Evolutionary conservation across 495 filamentous ascomycete genomes (phyloP).

Genomic region (Penicillium dipodomyicola): DNA sequence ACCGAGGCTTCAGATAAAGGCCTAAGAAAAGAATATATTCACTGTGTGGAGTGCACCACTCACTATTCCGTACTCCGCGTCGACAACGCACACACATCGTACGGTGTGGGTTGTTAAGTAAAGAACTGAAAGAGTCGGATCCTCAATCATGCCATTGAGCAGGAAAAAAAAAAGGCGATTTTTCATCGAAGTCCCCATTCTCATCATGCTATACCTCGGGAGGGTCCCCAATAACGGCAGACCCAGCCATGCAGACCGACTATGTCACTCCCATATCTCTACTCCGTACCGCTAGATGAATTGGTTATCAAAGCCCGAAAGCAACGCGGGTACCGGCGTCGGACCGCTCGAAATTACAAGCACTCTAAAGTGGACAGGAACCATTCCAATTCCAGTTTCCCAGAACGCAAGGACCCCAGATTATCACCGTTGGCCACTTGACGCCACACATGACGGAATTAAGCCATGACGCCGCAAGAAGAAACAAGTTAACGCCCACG

Average conservation of each 20-base stretch:
- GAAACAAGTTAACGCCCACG: constrained; percentile 1
- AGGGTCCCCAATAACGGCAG: background rate
- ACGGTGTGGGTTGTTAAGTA: background rate
- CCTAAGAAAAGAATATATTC: background rate
- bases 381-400: background rate
- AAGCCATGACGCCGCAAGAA: background rate
- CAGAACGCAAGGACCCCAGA: constrained; percentile 1
- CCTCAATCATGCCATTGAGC: constrained; percentile 5
- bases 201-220: constrained; percentile 3
- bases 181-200: background rate
- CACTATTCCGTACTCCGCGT: background rate
- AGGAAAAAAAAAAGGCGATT: background rate
- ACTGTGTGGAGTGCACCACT: background rate
- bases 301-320: background rate
- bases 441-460: background rate
- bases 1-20: constrained; percentile 13
- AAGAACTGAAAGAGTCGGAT: background rate
- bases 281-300: background rate
- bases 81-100: background rate
- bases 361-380: background rate
- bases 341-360: background rate
- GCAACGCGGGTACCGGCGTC: background rate
- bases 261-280: background rate
- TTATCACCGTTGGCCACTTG: background rate
- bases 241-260: constrained; percentile 1